phyloP scores from a whole-genome alignment of 208 protist genomes.

The Phytomonas sp. region DNA sequence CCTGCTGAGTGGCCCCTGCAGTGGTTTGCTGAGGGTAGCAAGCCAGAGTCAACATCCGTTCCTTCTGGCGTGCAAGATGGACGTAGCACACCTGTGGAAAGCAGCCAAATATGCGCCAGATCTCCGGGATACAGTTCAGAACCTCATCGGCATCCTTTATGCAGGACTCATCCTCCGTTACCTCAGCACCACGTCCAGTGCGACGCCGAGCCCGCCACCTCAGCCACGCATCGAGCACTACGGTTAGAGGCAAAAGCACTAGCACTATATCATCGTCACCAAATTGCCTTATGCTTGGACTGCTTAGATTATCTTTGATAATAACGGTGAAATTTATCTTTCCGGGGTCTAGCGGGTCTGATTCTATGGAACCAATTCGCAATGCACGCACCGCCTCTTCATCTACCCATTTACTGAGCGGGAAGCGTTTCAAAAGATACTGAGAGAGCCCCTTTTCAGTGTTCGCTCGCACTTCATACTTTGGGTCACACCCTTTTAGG shows the following conservation, averaged over 20 bases:
- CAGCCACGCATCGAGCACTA: slow-evolving; percentile 22
- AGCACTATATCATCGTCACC: slow-evolving; percentile 28
- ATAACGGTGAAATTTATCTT: not conserved
- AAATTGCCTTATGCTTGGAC: too few relatives aligned
- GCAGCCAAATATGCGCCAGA: slow-evolving; percentile 50
- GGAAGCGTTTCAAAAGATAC: too few relatives aligned
- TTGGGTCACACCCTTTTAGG: too few relatives aligned
- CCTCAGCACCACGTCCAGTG: slow-evolving; percentile 1
- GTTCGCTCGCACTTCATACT: too few relatives aligned
- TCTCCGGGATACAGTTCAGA: slow-evolving; percentile 19
- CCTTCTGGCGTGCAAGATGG: slow-evolving; percentile 16
- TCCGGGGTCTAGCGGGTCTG: too few relatives aligned
- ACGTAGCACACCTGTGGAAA: slow-evolving; percentile 57
- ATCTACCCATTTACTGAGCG: too few relatives aligned
- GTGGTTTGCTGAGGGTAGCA: slow-evolving; percentile 16
- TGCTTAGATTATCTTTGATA: not conserved
- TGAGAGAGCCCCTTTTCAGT: too few relatives aligned
- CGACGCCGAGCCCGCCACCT: slow-evolving; percentile 7
- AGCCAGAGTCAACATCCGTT: slow-evolving; percentile 26
- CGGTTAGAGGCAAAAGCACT: slow-evolving; percentile 48
- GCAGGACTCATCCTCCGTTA: slow-evolving; percentile 7
- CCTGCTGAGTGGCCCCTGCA: not conserved
- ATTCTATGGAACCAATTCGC: too few relatives aligned
- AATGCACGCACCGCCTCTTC: too few relatives aligned
- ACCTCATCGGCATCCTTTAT: slow-evolving; percentile 8